Conservation (phyloP, 345 rosid species). For the Linum lewisii region DNA sequence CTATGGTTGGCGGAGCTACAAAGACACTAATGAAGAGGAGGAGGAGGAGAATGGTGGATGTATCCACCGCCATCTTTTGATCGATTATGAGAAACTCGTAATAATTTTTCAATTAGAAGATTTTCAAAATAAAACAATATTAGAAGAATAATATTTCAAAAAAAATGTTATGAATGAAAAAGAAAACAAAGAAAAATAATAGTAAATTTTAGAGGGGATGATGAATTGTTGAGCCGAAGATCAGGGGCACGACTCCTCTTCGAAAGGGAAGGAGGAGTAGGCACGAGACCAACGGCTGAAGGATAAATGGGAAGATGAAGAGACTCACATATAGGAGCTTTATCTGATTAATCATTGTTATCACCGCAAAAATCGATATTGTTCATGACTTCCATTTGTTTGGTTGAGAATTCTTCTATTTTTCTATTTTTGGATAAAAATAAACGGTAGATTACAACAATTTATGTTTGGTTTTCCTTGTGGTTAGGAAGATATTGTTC, state of each 20-base stretch:
- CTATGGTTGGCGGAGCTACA: conserved; percentile 12
- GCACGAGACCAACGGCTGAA: neutral
- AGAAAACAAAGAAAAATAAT: too few relatives aligned
- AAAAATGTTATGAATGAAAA: neutral
- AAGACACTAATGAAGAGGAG: conserved; percentile 5
- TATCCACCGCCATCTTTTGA: neutral
- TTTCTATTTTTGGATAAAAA: neutral
- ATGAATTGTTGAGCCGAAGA: neutral
- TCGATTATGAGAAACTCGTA: neutral
- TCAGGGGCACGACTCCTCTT: neutral
- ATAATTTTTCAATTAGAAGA: too few relatives aligned
- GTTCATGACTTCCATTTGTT: neutral
- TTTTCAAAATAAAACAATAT: too few relatives aligned
- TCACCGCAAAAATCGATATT: neutral
- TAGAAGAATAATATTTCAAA: neutral
- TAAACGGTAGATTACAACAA: neutral
- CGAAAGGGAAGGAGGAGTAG: neutral
- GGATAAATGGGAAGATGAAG: neutral
- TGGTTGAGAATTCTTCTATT: neutral
- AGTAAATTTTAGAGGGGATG: neutral
- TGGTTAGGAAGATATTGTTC: neutral
- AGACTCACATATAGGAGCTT: neutral
- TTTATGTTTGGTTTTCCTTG: neutral
- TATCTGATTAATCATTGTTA: neutral
- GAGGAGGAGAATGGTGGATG: neutral